Base-by-base conservation (phyloP, 2,329 filamentous ascomycete genomes). In the Aspergillus ibericus region DNA sequence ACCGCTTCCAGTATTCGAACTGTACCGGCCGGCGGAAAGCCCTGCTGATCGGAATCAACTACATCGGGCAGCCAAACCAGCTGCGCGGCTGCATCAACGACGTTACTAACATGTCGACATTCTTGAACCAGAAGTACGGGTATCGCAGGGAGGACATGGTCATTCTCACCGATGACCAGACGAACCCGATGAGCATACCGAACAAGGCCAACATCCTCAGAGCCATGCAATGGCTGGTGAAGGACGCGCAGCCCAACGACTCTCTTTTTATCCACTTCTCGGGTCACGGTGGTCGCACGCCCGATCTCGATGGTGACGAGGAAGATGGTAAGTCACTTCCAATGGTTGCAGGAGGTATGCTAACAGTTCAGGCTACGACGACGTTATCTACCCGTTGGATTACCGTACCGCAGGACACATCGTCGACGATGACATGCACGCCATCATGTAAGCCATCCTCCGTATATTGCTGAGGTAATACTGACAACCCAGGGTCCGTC, bases 171-270 rank as follows among this genome's bases (percentile, higher is more conserved):
- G 93, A 98, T 70, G 93, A 98, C 73, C 93, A 97, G 79, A 89
- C 93, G 71, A 96, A 96, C 69, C 91, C 91, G n/a, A 93, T 97
- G 90, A 96, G 92, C 76, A 88, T 96, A 75, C 93, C 93, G 1
- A 96, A 91, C 6, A 97, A 97, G 75, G 88, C 91, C 65, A 98
- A 98, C 72, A 96, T 98, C 56, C 76, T 98, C 16, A 85, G 93
- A 53, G 93, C 93, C 22, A 98, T 98, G 93, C 92, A 97, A 71
- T 98, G 93, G 93, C 81, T 98, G n/a, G 92, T 97, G 60, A 96
- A 96, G 76, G 93, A 96, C 71, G 93, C 93, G 5, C 85, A 85
- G 59, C 90, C 92, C 0, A 96, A 97, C 72, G 93, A 98, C 73
- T 96, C 93, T 5, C 83, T 98, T 1, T 97, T 98, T 78, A 95